A percentile compares a stretch with the other conserved stretches of the same genome.
These are phyloP conservation scores for Madurella mycetomatis DNA, from an alignment of 2,329 filamentous ascomycete genomes.

Conservation along the genomic window DNA sequence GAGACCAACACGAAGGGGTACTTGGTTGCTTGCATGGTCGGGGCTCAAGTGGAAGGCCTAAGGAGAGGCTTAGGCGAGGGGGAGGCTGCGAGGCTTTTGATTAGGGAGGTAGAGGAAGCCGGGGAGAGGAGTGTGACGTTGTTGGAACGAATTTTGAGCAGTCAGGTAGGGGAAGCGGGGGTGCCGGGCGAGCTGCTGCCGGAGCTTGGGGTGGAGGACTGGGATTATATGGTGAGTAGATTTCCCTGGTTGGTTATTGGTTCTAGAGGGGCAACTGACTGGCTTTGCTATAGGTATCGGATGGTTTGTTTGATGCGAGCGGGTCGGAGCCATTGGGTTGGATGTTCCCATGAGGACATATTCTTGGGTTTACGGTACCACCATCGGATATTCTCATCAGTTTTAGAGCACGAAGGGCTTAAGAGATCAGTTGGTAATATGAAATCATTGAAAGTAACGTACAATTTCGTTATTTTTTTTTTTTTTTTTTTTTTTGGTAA, in stretches of 20 bases:
- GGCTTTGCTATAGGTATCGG: neutral
- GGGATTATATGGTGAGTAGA: constrained; percentile 39
- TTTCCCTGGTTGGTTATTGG: neutral
- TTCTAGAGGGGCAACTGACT: constrained; percentile 20
- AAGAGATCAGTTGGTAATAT: too few relatives aligned
- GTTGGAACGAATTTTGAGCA: constrained; percentile 23
- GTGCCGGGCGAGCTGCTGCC: constrained; percentile 16
- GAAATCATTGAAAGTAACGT: too few relatives aligned
- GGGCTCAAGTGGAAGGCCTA: constrained; percentile 41
- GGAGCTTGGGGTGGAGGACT: constrained; percentile 31
- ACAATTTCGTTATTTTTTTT: too few relatives aligned
- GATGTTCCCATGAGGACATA: constrained; percentile 6
- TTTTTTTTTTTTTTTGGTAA: too few relatives aligned
- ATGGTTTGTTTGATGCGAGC: neutral
- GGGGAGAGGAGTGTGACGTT: constrained; percentile 24
- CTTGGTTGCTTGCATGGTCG: constrained; percentile 38
- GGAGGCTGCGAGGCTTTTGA: constrained; percentile 32
- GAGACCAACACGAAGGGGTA: constrained; percentile 54
- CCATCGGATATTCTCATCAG: neutral
- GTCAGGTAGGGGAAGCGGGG: constrained; percentile 14
- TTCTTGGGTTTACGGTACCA: too few relatives aligned
- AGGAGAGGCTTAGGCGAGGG: constrained; percentile 33
- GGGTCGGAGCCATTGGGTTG: neutral
- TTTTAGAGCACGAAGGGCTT: too few relatives aligned
- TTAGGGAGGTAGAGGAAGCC: constrained; percentile 33